These are phyloP conservation scores for Nelumbo lutea DNA, from an alignment of 164 flowering plant genomes.

Conservation along the genomic window DNA sequence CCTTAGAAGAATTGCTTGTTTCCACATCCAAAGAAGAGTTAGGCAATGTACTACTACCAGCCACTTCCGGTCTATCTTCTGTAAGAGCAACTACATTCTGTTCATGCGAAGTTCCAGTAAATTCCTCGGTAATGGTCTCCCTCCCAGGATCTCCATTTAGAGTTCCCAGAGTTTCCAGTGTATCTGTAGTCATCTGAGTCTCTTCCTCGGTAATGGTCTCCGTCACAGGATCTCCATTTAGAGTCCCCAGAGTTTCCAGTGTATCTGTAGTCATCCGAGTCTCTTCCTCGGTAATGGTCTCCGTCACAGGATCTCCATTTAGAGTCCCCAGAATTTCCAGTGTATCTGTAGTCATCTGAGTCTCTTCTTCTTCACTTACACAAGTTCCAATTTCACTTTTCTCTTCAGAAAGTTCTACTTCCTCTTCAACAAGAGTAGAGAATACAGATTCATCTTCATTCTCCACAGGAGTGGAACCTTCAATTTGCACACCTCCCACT, in stretches of 20 bases:
- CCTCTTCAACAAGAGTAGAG: neutral
- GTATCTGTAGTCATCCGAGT: neutral
- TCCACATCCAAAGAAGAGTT: neutral
- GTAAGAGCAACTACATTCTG: neutral
- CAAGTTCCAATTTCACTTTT: neutral
- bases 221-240: neutral
- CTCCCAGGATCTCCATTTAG: neutral
- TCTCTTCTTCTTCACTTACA: slow-evolving; percentile 1
- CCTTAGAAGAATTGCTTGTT: neutral
- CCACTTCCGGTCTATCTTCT: slow-evolving; percentile 1
- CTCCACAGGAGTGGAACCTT: neutral
- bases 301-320: neutral
- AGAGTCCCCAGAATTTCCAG: neutral
- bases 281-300: neutral
- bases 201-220: neutral
- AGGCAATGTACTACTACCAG: neutral
- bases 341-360: neutral
- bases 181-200: neutral
- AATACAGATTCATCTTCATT: neutral
- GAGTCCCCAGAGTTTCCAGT: neutral
- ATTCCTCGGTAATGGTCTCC: slow-evolving; percentile 2
- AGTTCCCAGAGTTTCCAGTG: neutral
- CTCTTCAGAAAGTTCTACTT: neutral
- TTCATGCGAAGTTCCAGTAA: slow-evolving; percentile 1
- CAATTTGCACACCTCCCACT: neutral